These are phyloP conservation scores for Aaosphaeria pasadenensis DNA, from an alignment of 2,329 filamentous ascomycete genomes.

Conservation along the genomic window DNA sequence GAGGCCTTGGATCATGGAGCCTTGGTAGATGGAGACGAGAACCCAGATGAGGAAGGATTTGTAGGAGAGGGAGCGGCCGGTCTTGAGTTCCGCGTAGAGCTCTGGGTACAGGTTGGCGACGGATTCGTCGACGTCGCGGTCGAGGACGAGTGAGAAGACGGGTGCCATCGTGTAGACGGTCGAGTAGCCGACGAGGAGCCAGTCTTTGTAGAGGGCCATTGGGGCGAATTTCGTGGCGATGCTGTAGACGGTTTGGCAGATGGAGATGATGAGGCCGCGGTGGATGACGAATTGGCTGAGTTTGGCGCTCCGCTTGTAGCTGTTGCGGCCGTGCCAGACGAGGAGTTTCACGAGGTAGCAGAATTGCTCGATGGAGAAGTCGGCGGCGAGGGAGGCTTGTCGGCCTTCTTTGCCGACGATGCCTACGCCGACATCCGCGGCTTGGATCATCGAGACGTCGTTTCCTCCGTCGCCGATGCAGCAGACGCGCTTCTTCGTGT, in stretches of 20 bases:
- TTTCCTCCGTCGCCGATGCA: constrained; percentile 98
- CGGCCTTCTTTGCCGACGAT: constrained; percentile 97
- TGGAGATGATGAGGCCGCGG: constrained; percentile 87
- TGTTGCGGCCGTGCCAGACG: constrained; percentile 98
- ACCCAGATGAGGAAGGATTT: constrained; percentile 98
- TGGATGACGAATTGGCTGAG: constrained; percentile 98
- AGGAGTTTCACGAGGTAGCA: constrained; percentile 91
- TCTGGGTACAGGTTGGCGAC: constrained; percentile 95
- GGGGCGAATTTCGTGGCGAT: constrained; percentile 91
- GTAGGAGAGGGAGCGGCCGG: constrained; percentile 82
- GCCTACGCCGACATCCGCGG: constrained; percentile 93
- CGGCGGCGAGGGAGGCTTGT: constrained; percentile 90
- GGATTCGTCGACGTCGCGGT: constrained; percentile 91
- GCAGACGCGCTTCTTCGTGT: constrained; percentile 92
- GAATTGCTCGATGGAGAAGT: constrained; percentile 96
- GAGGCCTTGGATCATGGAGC: constrained; percentile 91
- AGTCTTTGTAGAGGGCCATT: constrained; percentile 88
- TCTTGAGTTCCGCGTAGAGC: constrained; percentile 94
- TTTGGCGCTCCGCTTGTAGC: constrained; percentile 93
- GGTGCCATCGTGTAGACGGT: constrained; percentile 93
- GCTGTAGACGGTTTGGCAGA: constrained; percentile 96
- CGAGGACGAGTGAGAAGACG: constrained; percentile 88
- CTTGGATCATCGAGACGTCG: constrained; percentile 98
- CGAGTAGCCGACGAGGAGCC: constrained; percentile 94
- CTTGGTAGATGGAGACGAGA: constrained; percentile 90